These are phyloP conservation scores for Fistulinella prunicolor DNA, from an alignment of 768 basidiomycete species.

Conservation along the genomic window DNA sequence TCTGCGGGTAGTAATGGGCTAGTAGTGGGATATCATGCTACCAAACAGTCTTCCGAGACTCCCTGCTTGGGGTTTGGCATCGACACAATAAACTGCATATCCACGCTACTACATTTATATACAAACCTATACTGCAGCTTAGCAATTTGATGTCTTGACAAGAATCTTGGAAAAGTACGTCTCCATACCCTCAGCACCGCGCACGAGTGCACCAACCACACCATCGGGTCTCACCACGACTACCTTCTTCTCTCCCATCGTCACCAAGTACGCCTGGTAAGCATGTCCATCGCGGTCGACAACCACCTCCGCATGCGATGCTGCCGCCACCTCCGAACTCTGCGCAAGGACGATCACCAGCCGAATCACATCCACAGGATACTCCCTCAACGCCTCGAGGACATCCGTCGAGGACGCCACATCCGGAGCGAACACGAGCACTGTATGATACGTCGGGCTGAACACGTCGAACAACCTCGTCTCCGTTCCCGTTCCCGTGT, in stretches of 20 bases:
- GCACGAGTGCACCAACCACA: constrained; percentile 34
- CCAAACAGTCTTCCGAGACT: too few species aligned
- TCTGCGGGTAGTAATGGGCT: too few species aligned
- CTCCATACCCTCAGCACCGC: constrained; percentile 13
- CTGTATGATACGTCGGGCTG: constrained; percentile 22
- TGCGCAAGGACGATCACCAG: constrained; percentile 14
- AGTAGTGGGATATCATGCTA: too few species aligned
- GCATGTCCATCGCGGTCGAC: constrained; percentile 39
- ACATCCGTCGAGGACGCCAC: constrained; percentile 1
- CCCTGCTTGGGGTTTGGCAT: too few species aligned
- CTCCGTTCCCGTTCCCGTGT: too few species aligned
- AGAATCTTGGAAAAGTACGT: too few species aligned
- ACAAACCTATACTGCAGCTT: too few species aligned
- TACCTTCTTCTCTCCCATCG: constrained; percentile 28
- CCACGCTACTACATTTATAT: too few species aligned
- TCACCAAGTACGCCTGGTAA: constrained; percentile 36
- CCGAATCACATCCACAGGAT: constrained; percentile 5
- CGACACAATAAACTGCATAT: too few species aligned
- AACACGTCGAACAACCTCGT: constrained; percentile 26
- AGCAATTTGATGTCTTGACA: too few species aligned
- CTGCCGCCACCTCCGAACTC: neutral
- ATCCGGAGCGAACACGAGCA: constrained; percentile 27
- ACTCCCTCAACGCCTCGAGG: constrained; percentile 4
- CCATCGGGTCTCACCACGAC: too few species aligned
- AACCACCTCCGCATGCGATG: constrained; percentile 32